Conservation (phyloP, 108 stramenopile species). For the Skeletonema tropicum region DNA sequence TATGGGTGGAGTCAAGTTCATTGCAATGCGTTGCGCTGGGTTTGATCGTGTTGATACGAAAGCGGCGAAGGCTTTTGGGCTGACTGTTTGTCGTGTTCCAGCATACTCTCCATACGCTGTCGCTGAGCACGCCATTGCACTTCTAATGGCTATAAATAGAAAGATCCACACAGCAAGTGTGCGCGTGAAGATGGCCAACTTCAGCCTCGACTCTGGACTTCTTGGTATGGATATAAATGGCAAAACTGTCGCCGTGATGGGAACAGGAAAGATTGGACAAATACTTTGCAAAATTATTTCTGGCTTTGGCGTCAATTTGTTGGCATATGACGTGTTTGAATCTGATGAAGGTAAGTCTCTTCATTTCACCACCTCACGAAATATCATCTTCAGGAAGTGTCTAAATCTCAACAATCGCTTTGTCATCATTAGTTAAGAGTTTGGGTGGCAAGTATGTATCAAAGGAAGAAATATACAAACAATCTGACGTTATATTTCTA, state of each 20-base stretch:
- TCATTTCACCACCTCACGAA: neutral
- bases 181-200: constrained; percentile 78
- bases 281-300: constrained; percentile 74
- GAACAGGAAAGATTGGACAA: constrained; percentile 78
- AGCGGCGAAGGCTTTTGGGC: constrained; percentile 65
- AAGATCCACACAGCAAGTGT: constrained; percentile 56
- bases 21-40: constrained; percentile 77
- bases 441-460: constrained; percentile 78
- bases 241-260: constrained; percentile 67
- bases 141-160: constrained; percentile 80
- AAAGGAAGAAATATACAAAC: constrained; percentile 67
- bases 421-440: constrained; percentile 40
- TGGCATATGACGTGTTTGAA: constrained; percentile 73
- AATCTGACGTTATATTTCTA: constrained; percentile 74
- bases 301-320: constrained; percentile 71
- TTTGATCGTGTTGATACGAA: constrained; percentile 78
- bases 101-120: constrained; percentile 87
- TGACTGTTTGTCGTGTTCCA: constrained; percentile 77
- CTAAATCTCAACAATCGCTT: too few species aligned
- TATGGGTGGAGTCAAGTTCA: constrained; percentile 66
- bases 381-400: too few species aligned
- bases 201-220: constrained; percentile 76
- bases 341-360: constrained; percentile 31
- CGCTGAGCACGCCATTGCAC: constrained; percentile 78
- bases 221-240: constrained; percentile 81